phyloP scores from a whole-genome alignment of 768 basidiomycete genomes.

The Boletus subcaerulescens region DNA sequence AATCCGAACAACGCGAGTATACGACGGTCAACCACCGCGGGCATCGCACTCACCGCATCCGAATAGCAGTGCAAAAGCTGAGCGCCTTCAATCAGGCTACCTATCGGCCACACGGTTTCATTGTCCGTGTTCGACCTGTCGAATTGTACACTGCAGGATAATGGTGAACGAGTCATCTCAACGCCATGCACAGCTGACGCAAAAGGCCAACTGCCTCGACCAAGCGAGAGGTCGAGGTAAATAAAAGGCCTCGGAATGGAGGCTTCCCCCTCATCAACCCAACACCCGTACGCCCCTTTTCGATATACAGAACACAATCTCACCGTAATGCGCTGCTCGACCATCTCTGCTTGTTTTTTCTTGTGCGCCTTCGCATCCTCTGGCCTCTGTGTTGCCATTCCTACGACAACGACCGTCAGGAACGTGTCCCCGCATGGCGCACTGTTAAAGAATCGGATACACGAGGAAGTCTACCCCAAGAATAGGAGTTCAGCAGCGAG shows the following conservation, averaged over 20 bases:
- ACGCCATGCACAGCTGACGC: conserved; percentile 11
- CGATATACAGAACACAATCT: background rate
- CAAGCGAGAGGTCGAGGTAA: background rate
- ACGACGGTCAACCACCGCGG: background rate
- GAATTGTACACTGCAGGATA: background rate
- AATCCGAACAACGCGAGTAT: background rate
- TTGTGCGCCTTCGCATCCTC: conserved; percentile 15
- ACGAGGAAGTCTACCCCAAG: conserved; percentile 18
- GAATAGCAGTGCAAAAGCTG: conserved; percentile 8
- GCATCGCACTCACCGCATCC: background rate
- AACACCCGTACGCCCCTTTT: background rate
- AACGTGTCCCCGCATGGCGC: conserved; percentile 4
- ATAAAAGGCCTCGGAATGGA: conserved; percentile 11
- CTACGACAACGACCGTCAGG: background rate
- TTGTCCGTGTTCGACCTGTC: background rate
- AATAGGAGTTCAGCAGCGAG: background rate
- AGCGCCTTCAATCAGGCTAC: background rate
- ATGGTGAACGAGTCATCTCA: background rate
- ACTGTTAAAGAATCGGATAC: conserved; percentile 20
- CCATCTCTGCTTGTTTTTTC: conserved; percentile 5
- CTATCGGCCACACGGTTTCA: background rate
- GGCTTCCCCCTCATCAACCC: background rate
- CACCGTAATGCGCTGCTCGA: conserved; percentile 17
- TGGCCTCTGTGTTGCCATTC: conserved; percentile 14
- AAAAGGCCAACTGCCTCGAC: conserved; percentile 1